Base-by-base conservation (phyloP, 768 basidiomycete genomes). In the Auriscalpium orientale region DNA sequence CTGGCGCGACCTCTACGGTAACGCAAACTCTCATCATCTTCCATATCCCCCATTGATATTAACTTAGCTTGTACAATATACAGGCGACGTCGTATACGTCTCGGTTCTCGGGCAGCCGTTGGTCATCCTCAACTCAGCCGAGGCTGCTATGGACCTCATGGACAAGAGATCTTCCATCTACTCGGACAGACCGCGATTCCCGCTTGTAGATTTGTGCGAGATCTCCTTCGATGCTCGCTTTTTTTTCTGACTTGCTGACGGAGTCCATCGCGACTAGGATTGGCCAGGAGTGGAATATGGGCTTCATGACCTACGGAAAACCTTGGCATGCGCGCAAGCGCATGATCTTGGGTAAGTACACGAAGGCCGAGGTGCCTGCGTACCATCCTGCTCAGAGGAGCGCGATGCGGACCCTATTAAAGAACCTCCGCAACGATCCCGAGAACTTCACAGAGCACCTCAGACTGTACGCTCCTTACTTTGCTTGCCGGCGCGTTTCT, bases 81-180 rank as follows among this genome's bases (percentile, higher is more conserved):
- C 11, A 56, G 55, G 55, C 8, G 55, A 47, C 16, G 15, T 13
- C 10, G 6, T 57, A 8, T 16, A 34, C 57, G 53, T 74, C 46
- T 64, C 65, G 46, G 55, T 80, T 18, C 64, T 83, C 33, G 72
- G 75, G 33, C 75, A 74, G 52, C 72, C 76, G 7, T 72, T 79
- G 64, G 61, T 83, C 46, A 66, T 84, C 54, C 65, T 83, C 35
- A 80, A 76, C 64, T 74, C 73, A 54, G 58, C 71, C 57, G 70
- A 74, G 57, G 74, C 71, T 11, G 72, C 76, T 34, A 69, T 71
- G 9, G 79, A 77, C 54, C 67, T 84, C 22, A 69, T 84, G 38
- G 79, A 81, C 45, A 81, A 76, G 63, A 72, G 79, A 53, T 76
- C 81, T 56, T 61, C 73, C 18, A 78, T 79, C 47, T 82, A 80